A percentile compares a stretch with the other conserved stretches of the same genome.
Evolutionary conservation across 1,139 yeast genomes (phyloP).

Genomic region (Kurtzmaniella quercitrusa): DNA sequence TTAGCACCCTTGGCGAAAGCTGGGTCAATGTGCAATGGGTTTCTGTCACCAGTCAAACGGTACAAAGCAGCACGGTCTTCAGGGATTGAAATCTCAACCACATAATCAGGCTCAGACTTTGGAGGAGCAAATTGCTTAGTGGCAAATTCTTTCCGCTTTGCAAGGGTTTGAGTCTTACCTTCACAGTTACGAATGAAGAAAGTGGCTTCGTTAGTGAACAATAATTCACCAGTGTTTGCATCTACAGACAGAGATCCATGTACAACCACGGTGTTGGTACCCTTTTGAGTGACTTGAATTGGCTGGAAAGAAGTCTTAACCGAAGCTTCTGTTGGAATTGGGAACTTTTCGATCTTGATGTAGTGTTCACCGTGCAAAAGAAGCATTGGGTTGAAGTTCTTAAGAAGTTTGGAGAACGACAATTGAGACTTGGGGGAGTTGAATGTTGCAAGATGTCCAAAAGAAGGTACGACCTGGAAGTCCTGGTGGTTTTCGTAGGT

Average conservation of each 20-base stretch:
- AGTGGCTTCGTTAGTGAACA: conserved; percentile 82
- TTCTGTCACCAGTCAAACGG: conserved; percentile 89
- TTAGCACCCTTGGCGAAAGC: conserved; percentile 84
- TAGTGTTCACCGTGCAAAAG: conserved; percentile 96
- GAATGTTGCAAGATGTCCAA: conserved; percentile 78
- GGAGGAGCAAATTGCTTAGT: conserved; percentile 66
- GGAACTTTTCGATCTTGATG: conserved; percentile 71
- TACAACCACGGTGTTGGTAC: conserved; percentile 79
- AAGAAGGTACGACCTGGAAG: conserved; percentile 89
- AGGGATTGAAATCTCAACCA: conserved; percentile 53
- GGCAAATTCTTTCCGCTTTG: conserved; percentile 54
- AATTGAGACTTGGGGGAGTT: conserved; percentile 49
- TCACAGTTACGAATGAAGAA: conserved; percentile 82
- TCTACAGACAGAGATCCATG: conserved; percentile 73
- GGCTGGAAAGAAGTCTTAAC: conserved; percentile 63
- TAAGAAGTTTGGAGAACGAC: conserved; percentile 56
- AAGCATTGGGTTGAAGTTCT: conserved; percentile 83
- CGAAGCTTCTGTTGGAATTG: conserved; percentile 70
- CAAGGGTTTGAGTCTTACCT: conserved; percentile 53
- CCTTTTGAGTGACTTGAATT: conserved; percentile 77
- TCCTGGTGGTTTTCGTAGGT: conserved; percentile 73
- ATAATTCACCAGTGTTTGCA: conserved; percentile 59
- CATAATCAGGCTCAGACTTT: conserved; percentile 63
- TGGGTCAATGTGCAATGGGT: conserved; percentile 95
- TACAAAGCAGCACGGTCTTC: conserved; percentile 84